Evolutionary conservation across 2,329 filamentous ascomycete genomes (phyloP).

Genomic region (Trichoderma semiorbis): DNA sequence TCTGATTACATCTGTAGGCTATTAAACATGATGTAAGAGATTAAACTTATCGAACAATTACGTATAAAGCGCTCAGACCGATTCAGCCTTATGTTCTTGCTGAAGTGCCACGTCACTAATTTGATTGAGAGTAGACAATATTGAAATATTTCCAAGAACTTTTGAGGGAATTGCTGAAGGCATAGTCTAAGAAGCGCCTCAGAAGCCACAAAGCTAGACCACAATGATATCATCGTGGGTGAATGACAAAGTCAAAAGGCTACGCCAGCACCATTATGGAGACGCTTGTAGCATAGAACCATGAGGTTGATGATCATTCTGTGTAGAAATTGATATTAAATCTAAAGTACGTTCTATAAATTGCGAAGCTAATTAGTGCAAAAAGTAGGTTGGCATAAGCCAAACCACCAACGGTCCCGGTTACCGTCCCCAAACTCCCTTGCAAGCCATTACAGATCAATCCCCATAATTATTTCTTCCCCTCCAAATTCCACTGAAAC

Average conservation of each 20-base stretch:
- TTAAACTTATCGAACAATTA: background rate
- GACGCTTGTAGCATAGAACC: too few species aligned
- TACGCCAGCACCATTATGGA: too few species aligned
- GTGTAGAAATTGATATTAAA: background rate
- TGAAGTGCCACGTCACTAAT: background rate
- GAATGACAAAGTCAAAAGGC: too few species aligned
- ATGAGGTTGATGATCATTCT: background rate
- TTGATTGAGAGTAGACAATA: background rate
- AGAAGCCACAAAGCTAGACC: background rate
- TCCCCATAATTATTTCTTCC: slow-evolving; percentile 11
- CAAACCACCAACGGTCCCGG: slow-evolving; percentile 26
- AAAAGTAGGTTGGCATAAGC: background rate
- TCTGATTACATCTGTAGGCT: too few species aligned
- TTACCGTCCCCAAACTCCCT: background rate
- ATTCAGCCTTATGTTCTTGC: too few species aligned
- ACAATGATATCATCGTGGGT: background rate
- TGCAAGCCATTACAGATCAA: background rate
- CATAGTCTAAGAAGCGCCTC: background rate
- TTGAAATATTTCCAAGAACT: background rate
- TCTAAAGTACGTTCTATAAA: background rate
- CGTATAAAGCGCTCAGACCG: background rate
- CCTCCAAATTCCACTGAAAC: slow-evolving; percentile 74
- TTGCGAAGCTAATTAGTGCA: background rate
- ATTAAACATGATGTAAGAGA: too few species aligned
- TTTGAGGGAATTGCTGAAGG: background rate